Evolutionary conservation across 257 asterid species (phyloP).

Genomic region (Solanum dulcamara): DNA sequence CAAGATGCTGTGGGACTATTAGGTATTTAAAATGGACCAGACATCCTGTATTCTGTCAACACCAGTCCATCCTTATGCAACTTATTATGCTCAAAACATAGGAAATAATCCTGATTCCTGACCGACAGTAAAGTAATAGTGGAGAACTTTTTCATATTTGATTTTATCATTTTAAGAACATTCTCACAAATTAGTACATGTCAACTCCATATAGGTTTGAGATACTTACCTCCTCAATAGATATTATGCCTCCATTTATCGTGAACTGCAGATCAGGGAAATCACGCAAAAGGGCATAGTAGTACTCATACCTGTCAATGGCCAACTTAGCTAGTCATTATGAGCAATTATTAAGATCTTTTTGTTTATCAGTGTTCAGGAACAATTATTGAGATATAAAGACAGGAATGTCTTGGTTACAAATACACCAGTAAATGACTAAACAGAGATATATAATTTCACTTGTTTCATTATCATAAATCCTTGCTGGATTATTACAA

Average conservation of each 20-base stretch:
- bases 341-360: neutral
- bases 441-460: neutral
- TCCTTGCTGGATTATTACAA: neutral
- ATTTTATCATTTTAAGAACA: neutral
- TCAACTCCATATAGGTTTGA: neutral
- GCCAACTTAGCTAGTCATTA: neutral
- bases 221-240: conserved; percentile 64
- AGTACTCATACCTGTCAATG: conserved; percentile 70
- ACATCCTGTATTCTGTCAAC: neutral
- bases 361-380: neutral
- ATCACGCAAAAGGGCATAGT: conserved; percentile 93
- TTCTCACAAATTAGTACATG: neutral
- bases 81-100: neutral
- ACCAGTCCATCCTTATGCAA: neutral
- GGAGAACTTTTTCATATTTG: neutral
- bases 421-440: neutral
- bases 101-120: neutral
- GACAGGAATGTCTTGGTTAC: conserved; percentile 1
- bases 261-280: conserved; percentile 87
- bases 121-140: neutral
- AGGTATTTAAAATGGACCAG: neutral
- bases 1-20: neutral
- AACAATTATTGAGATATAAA: neutral
- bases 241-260: conserved; percentile 88
- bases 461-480: neutral